These are phyloP conservation scores for Cladophialophora psammophila DNA, from an alignment of 2,329 filamentous ascomycete genomes.

Conservation along the genomic window DNA sequence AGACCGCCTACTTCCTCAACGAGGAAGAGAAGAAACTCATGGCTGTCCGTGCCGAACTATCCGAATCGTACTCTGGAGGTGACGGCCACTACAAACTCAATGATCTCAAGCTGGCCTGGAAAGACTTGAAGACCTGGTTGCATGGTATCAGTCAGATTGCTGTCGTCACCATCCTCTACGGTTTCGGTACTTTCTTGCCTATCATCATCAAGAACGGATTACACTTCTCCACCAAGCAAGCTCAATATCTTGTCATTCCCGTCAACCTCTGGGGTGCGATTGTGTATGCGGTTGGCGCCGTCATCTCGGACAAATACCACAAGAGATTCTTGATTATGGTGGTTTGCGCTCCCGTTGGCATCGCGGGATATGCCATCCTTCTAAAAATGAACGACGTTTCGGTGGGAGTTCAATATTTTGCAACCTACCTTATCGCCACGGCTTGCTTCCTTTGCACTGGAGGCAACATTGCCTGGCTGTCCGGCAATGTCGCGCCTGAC, in stretches of 20 bases:
- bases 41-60: slow-evolving; percentile 46
- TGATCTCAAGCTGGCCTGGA: slow-evolving; percentile 42
- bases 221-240: slow-evolving; percentile 53
- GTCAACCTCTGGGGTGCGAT: slow-evolving; percentile 46
- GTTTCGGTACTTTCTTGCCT: slow-evolving; percentile 63
- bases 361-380: slow-evolving; percentile 47
- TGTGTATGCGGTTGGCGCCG: slow-evolving; percentile 42
- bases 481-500: slow-evolving; percentile 44
- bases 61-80: slow-evolving; percentile 40
- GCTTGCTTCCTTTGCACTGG: slow-evolving; percentile 47
- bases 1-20: slow-evolving; percentile 45
- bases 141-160: slow-evolving; percentile 46
- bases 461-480: slow-evolving; percentile 43
- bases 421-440: slow-evolving; percentile 42
- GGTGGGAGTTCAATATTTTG: slow-evolving; percentile 43
- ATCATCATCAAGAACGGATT: slow-evolving; percentile 63
- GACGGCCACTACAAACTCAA: slow-evolving; percentile 43
- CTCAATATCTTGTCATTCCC: slow-evolving; percentile 49
- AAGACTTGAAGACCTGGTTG: slow-evolving; percentile 46
- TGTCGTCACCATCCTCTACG: slow-evolving; percentile 47
- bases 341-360: slow-evolving; percentile 44
- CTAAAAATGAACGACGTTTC: slow-evolving; percentile 40
- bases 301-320: slow-evolving; percentile 43
- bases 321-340: slow-evolving; percentile 49
- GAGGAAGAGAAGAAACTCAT: slow-evolving; percentile 46